Evolutionary conservation across 495 filamentous ascomycete genomes (phyloP).

Genomic region (Podospora fimiseda): DNA sequence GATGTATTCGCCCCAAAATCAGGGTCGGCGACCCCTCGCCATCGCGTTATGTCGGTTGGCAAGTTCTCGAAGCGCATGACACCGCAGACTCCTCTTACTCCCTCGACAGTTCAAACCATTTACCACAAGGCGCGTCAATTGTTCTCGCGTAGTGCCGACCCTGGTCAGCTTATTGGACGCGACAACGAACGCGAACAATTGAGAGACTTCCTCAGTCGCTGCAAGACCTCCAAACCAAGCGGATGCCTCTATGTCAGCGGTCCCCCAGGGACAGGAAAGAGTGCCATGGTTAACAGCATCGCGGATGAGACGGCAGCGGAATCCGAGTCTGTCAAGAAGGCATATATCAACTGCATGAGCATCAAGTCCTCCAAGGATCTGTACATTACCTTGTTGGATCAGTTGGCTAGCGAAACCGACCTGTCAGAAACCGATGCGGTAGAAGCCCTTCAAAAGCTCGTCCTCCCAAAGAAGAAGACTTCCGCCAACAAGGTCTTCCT

Average conservation of each 20-base stretch:
- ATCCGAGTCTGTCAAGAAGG: slow-evolving; percentile 49
- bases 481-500: slow-evolving; percentile 50
- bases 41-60: slow-evolving; percentile 45
- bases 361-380: slow-evolving; percentile 79
- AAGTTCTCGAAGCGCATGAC: slow-evolving; percentile 48
- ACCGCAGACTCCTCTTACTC: slow-evolving; percentile 58
- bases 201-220: slow-evolving; percentile 58
- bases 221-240: slow-evolving; percentile 52
- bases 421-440: slow-evolving; percentile 47
- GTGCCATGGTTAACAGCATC: slow-evolving; percentile 79
- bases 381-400: slow-evolving; percentile 63
- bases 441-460: slow-evolving; percentile 55
- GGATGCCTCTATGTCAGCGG: slow-evolving; percentile 96
- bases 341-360: slow-evolving; percentile 94
- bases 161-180: slow-evolving; percentile 72
- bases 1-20: slow-evolving; percentile 43
- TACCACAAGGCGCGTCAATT: slow-evolving; percentile 84
- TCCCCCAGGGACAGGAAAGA: slow-evolving; percentile 94
- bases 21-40: slow-evolving; percentile 40
- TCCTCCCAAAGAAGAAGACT: slow-evolving; percentile 56
- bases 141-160: slow-evolving; percentile 72
- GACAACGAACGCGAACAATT: slow-evolving; percentile 73
- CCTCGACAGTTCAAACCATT: slow-evolving; percentile 56
- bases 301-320: slow-evolving; percentile 50
- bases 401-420: slow-evolving; percentile 33